Conservation (phyloP, 179 eudicot genomes). For the Heliamphora pulchella region DNA sequence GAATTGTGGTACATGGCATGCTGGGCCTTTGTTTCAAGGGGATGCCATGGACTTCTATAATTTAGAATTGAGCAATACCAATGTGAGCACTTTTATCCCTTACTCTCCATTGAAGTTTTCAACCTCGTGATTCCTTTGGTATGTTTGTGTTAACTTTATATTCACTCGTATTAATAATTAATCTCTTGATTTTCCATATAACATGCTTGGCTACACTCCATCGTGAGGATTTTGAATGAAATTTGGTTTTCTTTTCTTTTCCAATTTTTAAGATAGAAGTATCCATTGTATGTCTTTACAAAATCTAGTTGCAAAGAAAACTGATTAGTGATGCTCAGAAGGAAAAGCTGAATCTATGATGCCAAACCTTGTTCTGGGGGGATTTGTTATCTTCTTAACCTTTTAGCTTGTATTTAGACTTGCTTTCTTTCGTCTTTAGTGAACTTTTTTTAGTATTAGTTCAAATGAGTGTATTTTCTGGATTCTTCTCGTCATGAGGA, state of each 20-base stretch:
- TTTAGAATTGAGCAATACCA: conserved; percentile 75
- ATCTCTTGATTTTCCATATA: not conserved
- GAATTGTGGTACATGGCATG: conserved; percentile 90
- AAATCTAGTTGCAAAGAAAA: not conserved
- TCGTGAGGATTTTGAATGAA: not conserved
- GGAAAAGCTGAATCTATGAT: conserved; percentile 6
- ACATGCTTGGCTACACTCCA: not conserved
- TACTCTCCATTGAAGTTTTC: not conserved
- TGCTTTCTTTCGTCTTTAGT: too few species aligned
- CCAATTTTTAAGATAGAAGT: not conserved
- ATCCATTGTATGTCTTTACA: not conserved
- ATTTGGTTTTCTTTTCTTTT: not conserved
- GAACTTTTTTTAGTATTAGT: too few species aligned
- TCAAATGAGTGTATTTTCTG: too few species aligned
- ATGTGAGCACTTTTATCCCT: conserved; percentile 45
- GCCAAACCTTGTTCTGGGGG: not conserved
- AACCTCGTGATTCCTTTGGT: not conserved
- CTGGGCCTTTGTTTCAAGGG: conserved; percentile 67
- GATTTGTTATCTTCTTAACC: too few species aligned
- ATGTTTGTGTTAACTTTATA: not conserved
- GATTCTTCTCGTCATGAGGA: too few species aligned
- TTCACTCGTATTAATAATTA: not conserved
- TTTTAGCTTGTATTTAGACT: too few species aligned
- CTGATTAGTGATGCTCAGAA: not conserved
- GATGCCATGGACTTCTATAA: conserved; percentile 81